Evolutionary conservation across 2,329 filamentous ascomycete genomes (phyloP).

Genomic region (Alternaria ethzedia): DNA sequence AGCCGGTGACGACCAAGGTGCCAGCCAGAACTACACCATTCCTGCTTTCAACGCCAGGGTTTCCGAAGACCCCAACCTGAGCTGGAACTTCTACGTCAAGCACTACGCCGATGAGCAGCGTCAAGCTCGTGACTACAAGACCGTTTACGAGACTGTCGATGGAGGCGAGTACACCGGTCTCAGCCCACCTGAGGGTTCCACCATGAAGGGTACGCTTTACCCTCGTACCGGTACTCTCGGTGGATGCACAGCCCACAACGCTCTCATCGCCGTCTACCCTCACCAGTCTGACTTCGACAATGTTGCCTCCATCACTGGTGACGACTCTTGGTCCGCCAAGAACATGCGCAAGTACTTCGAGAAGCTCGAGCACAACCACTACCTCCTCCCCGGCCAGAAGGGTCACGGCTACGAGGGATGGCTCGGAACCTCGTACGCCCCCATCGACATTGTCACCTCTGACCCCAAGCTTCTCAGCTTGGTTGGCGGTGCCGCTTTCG

Average conservation of each 20-base stretch:
- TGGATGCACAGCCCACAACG: constrained; percentile 68
- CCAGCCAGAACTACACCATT: constrained; percentile 59
- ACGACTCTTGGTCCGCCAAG: constrained; percentile 62
- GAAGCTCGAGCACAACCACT: constrained; percentile 61
- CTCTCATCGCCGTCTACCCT: constrained; percentile 65
- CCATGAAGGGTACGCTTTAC: constrained; percentile 62
- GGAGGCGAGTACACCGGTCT: constrained; percentile 56
- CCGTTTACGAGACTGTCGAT: constrained; percentile 57
- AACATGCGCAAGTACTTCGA: constrained; percentile 68
- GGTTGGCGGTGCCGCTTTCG: constrained; percentile 59
- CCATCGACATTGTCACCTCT: constrained; percentile 58
- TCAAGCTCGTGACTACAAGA: constrained; percentile 65
- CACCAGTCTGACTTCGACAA: constrained; percentile 65
- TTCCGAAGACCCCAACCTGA: constrained; percentile 62
- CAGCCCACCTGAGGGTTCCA: constrained; percentile 60
- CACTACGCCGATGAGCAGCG: constrained; percentile 64
- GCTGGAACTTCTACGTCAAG: constrained; percentile 70
- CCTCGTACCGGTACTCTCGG: constrained; percentile 64
- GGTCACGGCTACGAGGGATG: constrained; percentile 67
- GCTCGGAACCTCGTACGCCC: constrained; percentile 60
- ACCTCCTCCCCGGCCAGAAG: constrained; percentile 50
- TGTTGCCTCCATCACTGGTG: constrained; percentile 65
- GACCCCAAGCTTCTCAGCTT: constrained; percentile 63
- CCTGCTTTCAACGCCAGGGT: constrained; percentile 61
- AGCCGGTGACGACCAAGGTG: constrained; percentile 64